Evolutionary conservation across 1,284 basidiomycete genomes (phyloP).

Genomic region (Schizopora paradoxa): DNA sequence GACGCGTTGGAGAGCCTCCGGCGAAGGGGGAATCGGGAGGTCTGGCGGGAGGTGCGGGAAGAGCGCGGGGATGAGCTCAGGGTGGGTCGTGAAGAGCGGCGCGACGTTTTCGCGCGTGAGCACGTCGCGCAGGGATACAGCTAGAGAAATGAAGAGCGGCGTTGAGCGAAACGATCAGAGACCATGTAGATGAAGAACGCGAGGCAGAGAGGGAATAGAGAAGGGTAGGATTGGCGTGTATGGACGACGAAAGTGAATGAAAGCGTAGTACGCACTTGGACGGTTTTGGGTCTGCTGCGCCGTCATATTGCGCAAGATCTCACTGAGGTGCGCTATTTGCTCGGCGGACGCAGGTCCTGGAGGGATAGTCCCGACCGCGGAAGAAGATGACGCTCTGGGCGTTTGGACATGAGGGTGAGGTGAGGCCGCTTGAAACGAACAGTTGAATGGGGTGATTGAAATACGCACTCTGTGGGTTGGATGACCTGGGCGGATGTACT

Average conservation of each 20-base stretch:
- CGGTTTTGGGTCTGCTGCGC: slow-evolving; percentile 16
- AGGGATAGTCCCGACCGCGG: slow-evolving; percentile 3
- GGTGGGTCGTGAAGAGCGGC: slow-evolving; percentile 62
- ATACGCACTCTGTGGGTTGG: too few relatives aligned
- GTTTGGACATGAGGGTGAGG: too few relatives aligned
- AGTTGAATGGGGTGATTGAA: background rate
- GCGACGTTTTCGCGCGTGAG: slow-evolving; percentile 65
- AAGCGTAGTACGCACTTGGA: slow-evolving; percentile 14
- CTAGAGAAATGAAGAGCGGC: slow-evolving; percentile 30
- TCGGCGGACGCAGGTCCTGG: slow-evolving; percentile 30
- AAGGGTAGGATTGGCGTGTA: too few relatives aligned
- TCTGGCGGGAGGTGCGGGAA: slow-evolving; percentile 76
- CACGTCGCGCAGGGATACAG: slow-evolving; percentile 64
- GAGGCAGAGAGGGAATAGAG: slow-evolving; percentile 1
- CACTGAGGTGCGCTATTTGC: slow-evolving; percentile 48
- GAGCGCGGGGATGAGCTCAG: slow-evolving; percentile 57
- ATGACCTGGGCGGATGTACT: too few relatives aligned
- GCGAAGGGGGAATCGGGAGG: slow-evolving; percentile 57
- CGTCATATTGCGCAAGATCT: slow-evolving; percentile 29
- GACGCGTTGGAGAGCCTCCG: slow-evolving; percentile 54
- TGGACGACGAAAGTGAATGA: too few relatives aligned
- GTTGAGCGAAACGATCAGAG: too few relatives aligned
- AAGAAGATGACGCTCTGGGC: slow-evolving; percentile 7
- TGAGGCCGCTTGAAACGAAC: background rate
- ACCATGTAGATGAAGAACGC: too few relatives aligned